Conservation (phyloP, 768 basidiomycete species). For the Boletus tylopilopsis region DNA sequence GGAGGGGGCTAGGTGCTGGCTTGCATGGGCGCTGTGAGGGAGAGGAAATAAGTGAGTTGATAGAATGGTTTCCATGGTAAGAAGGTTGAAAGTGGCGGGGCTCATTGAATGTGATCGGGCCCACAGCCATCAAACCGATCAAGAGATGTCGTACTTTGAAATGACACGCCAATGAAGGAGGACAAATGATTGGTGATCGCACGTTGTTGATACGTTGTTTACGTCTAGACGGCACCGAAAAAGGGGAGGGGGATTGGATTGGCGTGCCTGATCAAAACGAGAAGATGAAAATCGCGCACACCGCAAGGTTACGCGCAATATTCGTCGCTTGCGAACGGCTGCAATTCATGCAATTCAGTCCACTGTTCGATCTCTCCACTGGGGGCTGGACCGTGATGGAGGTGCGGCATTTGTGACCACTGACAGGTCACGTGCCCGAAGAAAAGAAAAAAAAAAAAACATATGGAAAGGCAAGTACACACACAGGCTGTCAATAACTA, state of each 20-base stretch:
- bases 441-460: background rate
- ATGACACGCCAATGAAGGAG: conserved; percentile 20
- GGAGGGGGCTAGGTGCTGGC: no score
- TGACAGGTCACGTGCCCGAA: conserved; percentile 28
- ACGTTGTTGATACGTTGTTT: conserved; percentile 25
- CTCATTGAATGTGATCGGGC: conserved; percentile 14
- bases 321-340: no score
- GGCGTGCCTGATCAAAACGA: conserved; percentile 27
- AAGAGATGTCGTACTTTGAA: conserved; percentile 25
- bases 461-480: no score
- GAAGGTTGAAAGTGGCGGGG: conserved; percentile 15
- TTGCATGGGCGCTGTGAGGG: conserved; percentile 6
- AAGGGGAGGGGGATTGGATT: conserved; percentile 18
- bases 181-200: conserved; percentile 26
- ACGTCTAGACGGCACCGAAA: conserved; percentile 33
- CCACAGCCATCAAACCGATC: conserved; percentile 22
- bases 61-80: conserved; percentile 29
- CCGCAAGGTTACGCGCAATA: no score
- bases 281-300: conserved; percentile 21
- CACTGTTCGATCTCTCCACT: no score
- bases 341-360: no score
- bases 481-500: no score
- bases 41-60: conserved; percentile 4
- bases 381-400: no score
- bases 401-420: no score